phyloP scores from a whole-genome alignment of 805 yeast genomes.

The Wickerhamomyces bovis region DNA sequence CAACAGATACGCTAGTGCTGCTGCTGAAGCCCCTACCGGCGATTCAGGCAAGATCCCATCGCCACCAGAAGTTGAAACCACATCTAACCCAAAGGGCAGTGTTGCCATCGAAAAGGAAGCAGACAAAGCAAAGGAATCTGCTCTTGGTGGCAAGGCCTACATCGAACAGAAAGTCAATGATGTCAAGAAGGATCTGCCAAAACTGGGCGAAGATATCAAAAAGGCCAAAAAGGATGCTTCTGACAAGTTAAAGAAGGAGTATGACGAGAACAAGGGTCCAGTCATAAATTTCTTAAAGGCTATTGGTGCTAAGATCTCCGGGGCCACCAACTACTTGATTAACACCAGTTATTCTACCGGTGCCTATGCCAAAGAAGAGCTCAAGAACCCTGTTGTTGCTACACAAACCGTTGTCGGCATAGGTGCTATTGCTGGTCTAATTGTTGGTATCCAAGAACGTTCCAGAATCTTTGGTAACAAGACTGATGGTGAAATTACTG shows the following conservation, averaged over 20 bases:
- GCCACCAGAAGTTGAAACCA: slow-evolving; percentile 6
- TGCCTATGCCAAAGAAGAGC: slow-evolving; percentile 31
- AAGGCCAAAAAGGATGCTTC: slow-evolving; percentile 31
- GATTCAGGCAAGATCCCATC: slow-evolving; percentile 7
- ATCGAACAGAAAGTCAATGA: slow-evolving; percentile 23
- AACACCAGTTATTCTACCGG: slow-evolving; percentile 19
- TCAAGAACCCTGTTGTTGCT: slow-evolving; percentile 58
- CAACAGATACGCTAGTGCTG: slow-evolving; percentile 10
- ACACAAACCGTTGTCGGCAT: slow-evolving; percentile 45
- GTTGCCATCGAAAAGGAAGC: slow-evolving; percentile 14
- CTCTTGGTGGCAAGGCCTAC: slow-evolving; percentile 13
- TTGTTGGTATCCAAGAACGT: slow-evolving; percentile 46
- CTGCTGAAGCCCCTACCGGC: slow-evolving; percentile 6
- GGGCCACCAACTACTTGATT: slow-evolving; percentile 17
- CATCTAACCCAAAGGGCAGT: slow-evolving; percentile 18
- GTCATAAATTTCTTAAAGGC: slow-evolving; percentile 18
- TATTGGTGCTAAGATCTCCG: slow-evolving; percentile 17
- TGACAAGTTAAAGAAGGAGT: slow-evolving; percentile 28
- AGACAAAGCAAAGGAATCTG: slow-evolving; percentile 14
- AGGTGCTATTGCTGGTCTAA: slow-evolving; percentile 42
- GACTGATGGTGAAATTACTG: slow-evolving; percentile 40
- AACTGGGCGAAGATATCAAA: slow-evolving; percentile 22
- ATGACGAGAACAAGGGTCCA: slow-evolving; percentile 24
- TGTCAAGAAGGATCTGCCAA: slow-evolving; percentile 22
- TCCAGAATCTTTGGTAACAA: slow-evolving; percentile 37